Percentiles rank a stretch among this genome's conserved stretches.
These are phyloP conservation scores for Alectoria sarmentosa DNA, from an alignment of 495 filamentous ascomycete genomes.

Conservation along the genomic window DNA sequence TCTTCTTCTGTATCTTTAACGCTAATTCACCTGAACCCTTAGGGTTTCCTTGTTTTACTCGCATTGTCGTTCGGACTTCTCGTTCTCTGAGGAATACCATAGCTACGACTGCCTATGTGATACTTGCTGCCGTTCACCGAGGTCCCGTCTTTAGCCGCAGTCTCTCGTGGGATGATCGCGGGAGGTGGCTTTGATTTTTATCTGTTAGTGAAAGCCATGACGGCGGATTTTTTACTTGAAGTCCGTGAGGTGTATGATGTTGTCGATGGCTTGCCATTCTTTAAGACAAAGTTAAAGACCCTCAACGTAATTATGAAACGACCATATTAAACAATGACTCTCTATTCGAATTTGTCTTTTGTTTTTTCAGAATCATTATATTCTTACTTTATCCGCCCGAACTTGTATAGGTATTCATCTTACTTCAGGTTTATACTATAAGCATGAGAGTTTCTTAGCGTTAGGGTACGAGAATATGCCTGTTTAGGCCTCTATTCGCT, in stretches of 20 bases:
- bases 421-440: no score
- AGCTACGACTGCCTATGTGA: background rate
- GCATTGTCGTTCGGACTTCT: constrained; percentile 7
- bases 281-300: background rate
- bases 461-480: no score
- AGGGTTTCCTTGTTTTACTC: constrained; percentile 4
- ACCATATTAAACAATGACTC: no score
- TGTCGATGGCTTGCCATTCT: background rate
- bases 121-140: constrained; percentile 6
- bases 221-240: background rate
- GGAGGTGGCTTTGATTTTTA: background rate
- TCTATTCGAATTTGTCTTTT: no score
- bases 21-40: constrained; percentile 1
- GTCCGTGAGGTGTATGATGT: background rate
- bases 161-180: background rate
- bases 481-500: no score
- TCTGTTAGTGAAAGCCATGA: background rate
- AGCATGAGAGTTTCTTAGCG: no score
- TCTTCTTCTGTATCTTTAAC: constrained; percentile 3
- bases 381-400: no score
- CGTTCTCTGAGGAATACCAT: constrained; percentile 2
- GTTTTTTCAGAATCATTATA: no score
- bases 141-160: constrained; percentile 3
- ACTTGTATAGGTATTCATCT: no score
- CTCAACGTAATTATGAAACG: background rate